phyloP scores from a whole-genome alignment of 2,329 filamentous ascomycete species.

The Ophiosphaerella narmari region DNA sequence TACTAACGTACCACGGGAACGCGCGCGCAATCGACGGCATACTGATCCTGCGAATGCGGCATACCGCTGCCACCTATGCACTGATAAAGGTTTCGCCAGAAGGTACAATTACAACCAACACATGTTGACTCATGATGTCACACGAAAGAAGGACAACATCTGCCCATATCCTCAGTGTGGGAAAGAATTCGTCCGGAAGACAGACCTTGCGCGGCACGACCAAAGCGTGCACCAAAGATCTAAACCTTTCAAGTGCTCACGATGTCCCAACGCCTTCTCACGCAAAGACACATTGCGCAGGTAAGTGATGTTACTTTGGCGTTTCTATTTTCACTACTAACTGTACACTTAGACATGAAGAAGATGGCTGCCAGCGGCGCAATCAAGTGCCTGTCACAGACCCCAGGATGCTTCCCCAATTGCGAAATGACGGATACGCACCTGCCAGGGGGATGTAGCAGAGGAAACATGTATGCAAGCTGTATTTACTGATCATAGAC shows the following conservation, averaged over 20 bases:
- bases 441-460: slow-evolving; percentile 3
- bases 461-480: not conserved
- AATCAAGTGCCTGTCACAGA: slow-evolving; percentile 19
- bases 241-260: slow-evolving; percentile 70
- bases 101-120: slow-evolving; percentile 88
- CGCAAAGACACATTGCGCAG: slow-evolving; percentile 82
- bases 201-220: slow-evolving; percentile 69
- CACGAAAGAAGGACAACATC: slow-evolving; percentile 70
- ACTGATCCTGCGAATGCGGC: slow-evolving; percentile 47
- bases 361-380: slow-evolving; percentile 74
- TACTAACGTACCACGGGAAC: slow-evolving; percentile 9
- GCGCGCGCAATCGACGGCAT: slow-evolving; percentile 18
- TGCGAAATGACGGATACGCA: slow-evolving; percentile 6
- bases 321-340: slow-evolving; percentile 19
- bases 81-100: slow-evolving; percentile 75
- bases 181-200: slow-evolving; percentile 80
- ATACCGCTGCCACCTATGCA: slow-evolving; percentile 70
- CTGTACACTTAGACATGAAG: slow-evolving; percentile 65
- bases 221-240: slow-evolving; percentile 72
- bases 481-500: not conserved
- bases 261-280: slow-evolving; percentile 73
- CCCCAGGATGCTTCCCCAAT: slow-evolving; percentile 14
- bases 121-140: slow-evolving; percentile 80
- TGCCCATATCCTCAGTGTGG: slow-evolving; percentile 69
- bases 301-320: slow-evolving; percentile 51